A percentile compares a stretch with the other conserved stretches of the same genome.
Evolutionary conservation across 129 eudicot species (phyloP).

Genomic region (Flaveria bidentis): DNA sequence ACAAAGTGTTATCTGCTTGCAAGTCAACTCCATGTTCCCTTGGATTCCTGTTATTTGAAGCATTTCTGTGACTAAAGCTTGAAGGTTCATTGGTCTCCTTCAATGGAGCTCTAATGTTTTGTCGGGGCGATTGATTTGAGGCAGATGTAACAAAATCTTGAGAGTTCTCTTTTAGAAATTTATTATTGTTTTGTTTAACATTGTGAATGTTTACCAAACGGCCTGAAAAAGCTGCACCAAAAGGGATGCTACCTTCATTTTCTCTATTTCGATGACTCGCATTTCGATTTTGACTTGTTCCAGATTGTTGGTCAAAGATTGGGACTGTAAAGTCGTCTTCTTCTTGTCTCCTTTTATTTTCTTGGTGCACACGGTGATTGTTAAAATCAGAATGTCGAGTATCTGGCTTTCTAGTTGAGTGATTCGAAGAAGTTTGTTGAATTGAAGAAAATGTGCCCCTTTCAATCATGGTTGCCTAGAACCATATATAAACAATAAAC

Average conservation of each 20-base stretch:
- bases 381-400: constrained; percentile 40
- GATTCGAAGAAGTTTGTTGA: constrained; percentile 48
- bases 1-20: constrained; percentile 29
- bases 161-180: constrained; percentile 34
- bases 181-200: constrained; percentile 30
- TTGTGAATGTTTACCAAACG: constrained; percentile 31
- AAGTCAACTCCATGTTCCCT: constrained; percentile 40
- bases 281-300: constrained; percentile 36
- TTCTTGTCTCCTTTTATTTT: constrained; percentile 51
- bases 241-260: constrained; percentile 37
- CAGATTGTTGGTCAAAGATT: constrained; percentile 59
- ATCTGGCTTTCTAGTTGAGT: constrained; percentile 41
- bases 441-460: constrained; percentile 44
- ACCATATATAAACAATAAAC: constrained; percentile 11
- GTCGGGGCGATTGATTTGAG: constrained; percentile 35
- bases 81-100: constrained; percentile 40
- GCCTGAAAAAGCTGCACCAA: constrained; percentile 30
- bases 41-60: constrained; percentile 35
- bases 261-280: constrained; percentile 32
- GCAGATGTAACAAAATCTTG: constrained; percentile 36
- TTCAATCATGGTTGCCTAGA: constrained; percentile 61
- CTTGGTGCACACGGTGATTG: constrained; percentile 39
- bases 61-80: constrained; percentile 22
- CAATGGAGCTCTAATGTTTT: constrained; percentile 31
- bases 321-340: constrained; percentile 85